These are phyloP conservation scores for Veloporphyrellus conicus DNA, from an alignment of 1,284 basidiomycete species.

Conservation along the genomic window DNA sequence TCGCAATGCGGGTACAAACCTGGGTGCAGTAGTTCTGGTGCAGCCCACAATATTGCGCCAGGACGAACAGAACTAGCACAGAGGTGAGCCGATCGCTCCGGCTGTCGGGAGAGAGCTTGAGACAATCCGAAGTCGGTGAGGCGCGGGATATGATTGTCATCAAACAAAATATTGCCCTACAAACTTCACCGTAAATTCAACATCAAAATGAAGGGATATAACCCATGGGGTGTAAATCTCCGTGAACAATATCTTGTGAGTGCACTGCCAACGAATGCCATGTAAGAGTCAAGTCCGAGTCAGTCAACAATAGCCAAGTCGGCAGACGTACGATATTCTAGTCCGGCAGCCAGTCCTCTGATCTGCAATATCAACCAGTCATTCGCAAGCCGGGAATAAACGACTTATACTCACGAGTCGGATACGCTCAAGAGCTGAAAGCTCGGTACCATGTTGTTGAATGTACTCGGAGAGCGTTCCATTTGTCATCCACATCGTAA, in stretches of 20 bases:
- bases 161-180: conserved; percentile 6
- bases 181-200: not conserved
- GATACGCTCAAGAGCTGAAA: not conserved
- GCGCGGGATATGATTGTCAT: not conserved
- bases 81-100: not conserved
- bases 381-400: not conserved
- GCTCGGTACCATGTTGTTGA: not conserved
- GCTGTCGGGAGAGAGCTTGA: not conserved
- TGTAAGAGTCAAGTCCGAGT: not conserved
- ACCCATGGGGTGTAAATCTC: conserved; percentile 2
- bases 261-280: conserved; percentile 2
- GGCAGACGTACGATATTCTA: conserved; percentile 3
- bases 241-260: not conserved
- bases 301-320: too few relatives aligned
- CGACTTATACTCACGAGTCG: not conserved
- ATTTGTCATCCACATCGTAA: conserved; percentile 9
- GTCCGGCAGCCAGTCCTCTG: not conserved
- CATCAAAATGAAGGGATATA: not conserved
- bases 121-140: not conserved
- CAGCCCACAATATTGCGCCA: not conserved
- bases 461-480: conserved; percentile 4
- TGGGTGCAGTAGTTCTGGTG: not conserved
- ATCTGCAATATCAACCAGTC: not conserved
- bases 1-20: not conserved
- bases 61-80: not conserved